Evolutionary conservation across 2,329 filamentous ascomycete species (phyloP).

Genomic region (Monilinia aucupariae): DNA sequence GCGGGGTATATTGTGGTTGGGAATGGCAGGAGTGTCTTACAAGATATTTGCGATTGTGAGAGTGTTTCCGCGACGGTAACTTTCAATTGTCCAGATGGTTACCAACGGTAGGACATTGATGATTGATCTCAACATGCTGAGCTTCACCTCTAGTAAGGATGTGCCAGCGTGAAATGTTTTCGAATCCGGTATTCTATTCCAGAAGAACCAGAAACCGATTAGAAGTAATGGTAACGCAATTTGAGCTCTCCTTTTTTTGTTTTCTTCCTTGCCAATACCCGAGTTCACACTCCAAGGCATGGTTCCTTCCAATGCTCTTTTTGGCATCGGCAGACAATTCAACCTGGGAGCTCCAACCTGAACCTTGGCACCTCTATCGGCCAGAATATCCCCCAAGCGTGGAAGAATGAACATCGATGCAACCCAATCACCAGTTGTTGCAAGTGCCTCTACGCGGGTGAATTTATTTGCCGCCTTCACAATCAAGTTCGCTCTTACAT

Average conservation of each 20-base stretch:
- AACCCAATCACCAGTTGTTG: constrained; percentile 20
- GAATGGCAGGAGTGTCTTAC: constrained; percentile 18
- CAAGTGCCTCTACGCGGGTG: constrained; percentile 26
- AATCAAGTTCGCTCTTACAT: constrained; percentile 23
- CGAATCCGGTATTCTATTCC: not conserved
- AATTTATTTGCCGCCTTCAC: constrained; percentile 25
- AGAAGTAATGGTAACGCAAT: constrained; percentile 3
- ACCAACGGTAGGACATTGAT: constrained; percentile 18
- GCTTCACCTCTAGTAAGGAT: not conserved
- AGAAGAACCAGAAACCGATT: not conserved
- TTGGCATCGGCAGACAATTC: constrained; percentile 33
- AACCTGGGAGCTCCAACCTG: constrained; percentile 29
- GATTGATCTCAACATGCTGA: not conserved
- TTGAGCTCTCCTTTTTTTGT: constrained; percentile 6
- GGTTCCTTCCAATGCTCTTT: constrained; percentile 23
- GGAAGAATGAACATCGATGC: constrained; percentile 23
- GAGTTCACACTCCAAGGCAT: constrained; percentile 27
- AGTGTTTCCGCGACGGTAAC: constrained; percentile 28
- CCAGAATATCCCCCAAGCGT: constrained; percentile 23
- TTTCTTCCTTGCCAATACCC: constrained; percentile 12
- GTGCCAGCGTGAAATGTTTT: not conserved
- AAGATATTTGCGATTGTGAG: constrained; percentile 19
- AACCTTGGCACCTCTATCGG: constrained; percentile 23
- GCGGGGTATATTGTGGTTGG: constrained; percentile 25
- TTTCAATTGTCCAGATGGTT: constrained; percentile 31